Evolutionary conservation across 148 eudicot species (phyloP), one percentile per base, ranked within the genome.

Genomic region (Dysphania ambrosioides): DNA sequence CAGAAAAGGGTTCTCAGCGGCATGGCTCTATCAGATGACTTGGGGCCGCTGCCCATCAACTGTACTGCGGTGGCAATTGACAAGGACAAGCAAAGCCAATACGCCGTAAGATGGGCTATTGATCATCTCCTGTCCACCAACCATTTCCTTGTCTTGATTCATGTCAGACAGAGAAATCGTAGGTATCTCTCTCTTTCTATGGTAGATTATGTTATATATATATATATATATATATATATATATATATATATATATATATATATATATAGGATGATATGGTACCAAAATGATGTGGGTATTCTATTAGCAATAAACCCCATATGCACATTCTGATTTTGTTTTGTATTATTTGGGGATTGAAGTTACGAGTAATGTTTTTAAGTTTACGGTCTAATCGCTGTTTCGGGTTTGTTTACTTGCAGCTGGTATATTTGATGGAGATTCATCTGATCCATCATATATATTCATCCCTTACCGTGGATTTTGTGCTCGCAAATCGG

Each of bases 401-500:
- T 61, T 68, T 72, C 3, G 21, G 27, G 36, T 40, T 32, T 63
- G 23, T 32, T 6, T 65, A 42, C 49, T 61, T 80, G 66, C 74
- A 80, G 84, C 56, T 31, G 74, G 70, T 56, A 19, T 41, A 5
- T 85, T 71, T 30, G 83, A 72, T 27, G 79, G 78, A 51, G 81
- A 69, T n/a, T 68, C 30, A 1, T 70, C 40, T n/a, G 87, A 86
- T 23, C 40, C 69, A n/a, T 77, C 71, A 5, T 79, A 83, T 68
- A 53, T 90, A 27, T 87, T 90, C 66, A 19, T 36, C 24, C 81
- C 85, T 44, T 85, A 63, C 68, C 83, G 86, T 2, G 79, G 62
- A 32, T 87, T 64, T 79, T 87, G 88, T 79, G 85, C 87, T 42
- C 89, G 90, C 6, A 90, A 86, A 83, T 42, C 74, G 94, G 91